Base-by-base conservation (phyloP, 495 filamentous ascomycete genomes). In the Penicillium angulare region DNA sequence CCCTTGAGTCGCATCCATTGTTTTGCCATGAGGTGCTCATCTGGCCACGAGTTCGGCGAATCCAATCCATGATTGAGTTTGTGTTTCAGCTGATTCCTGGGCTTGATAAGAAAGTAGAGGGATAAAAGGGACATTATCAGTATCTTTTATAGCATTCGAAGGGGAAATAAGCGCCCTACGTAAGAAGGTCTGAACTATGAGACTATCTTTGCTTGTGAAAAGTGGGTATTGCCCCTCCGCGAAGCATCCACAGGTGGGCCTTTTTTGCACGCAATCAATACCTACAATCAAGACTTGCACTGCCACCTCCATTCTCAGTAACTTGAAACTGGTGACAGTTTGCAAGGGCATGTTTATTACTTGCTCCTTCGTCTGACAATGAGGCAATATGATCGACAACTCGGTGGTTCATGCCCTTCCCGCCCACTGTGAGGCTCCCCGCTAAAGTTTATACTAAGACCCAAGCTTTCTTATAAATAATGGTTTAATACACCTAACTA, bases 41-140 rank as follows among this genome's bases (percentile, higher is more conserved):
- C 5, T 56, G 50, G 35, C 38, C 54, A 50, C 36, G 43, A 33
- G 49, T 41, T 39, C 46, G 60, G 17, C 49, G 46, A 23, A 57
- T 20, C 40, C 43, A 61, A 44, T 53, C 43, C 20, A 57, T 20
- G 24, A 51, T 52, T 8, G 57, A 49, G 57, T 61, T 63, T 56
- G 10, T 41, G 12, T 41, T 41, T 24, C 38, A 13, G 22, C 2
- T 5, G 20, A 13, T 26, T 40, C 41, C n/a, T n/a, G n/a, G n/a
- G n/a, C n/a, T n/a, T n/a, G n/a, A n/a, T n/a, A n/a, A n/a, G n/a
- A n/a, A n/a, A n/a, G n/a, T 17, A 43, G 24, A 10, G 31, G 6
- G 3, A 16, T 13, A 47, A 24, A 3, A 3, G 43, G 9, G 9
- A 9, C 18, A 47, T 10, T 1, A 8, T 10, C 18, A 21, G 29